Evolutionary conservation across 805 yeast genomes (phyloP).

Genomic region (Myxozyma neotropica): DNA sequence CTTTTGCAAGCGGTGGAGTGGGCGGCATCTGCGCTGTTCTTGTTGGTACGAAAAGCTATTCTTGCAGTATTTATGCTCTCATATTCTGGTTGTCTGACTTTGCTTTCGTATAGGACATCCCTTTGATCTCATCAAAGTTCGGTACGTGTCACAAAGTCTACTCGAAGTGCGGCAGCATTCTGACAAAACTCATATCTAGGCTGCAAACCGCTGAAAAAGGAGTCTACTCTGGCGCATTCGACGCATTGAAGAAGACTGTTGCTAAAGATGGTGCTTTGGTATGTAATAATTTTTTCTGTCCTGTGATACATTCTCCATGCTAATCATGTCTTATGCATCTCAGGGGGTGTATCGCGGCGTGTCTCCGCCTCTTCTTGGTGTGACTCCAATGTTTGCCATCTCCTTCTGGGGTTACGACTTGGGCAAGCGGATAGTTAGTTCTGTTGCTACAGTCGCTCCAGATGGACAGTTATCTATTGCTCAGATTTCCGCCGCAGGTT

Average conservation of each 20-base stretch:
- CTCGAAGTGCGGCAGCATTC: background rate
- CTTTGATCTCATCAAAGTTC: conserved; percentile 86
- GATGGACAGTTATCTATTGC: conserved; percentile 56
- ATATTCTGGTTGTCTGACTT: background rate
- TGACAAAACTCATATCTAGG: conserved; percentile 43
- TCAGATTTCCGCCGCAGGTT: conserved; percentile 89
- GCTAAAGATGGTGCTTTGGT: conserved; percentile 65
- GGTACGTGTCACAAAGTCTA: conserved; percentile 4
- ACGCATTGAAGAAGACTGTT: conserved; percentile 70
- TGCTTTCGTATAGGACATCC: conserved; percentile 58
- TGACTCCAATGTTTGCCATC: conserved; percentile 97
- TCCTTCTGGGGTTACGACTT: conserved; percentile 98
- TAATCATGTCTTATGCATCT: background rate
- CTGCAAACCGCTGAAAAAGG: conserved; percentile 75
- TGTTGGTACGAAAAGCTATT: conserved; percentile 62
- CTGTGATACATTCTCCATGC: too few relatives aligned
- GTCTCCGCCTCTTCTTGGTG: conserved; percentile 91
- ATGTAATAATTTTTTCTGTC: too few relatives aligned
- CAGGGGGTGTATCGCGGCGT: conserved; percentile 90
- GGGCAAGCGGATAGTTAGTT: conserved; percentile 74
- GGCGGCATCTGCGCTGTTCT: conserved; percentile 96
- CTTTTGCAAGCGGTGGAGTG: conserved; percentile 90
- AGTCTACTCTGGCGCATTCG: conserved; percentile 59
- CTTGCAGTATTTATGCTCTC: background rate
- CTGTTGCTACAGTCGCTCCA: conserved; percentile 42